These are phyloP conservation scores for Aspergillus carlsbadensis DNA, from an alignment of 495 filamentous ascomycete genomes.

Conservation along the genomic window DNA sequence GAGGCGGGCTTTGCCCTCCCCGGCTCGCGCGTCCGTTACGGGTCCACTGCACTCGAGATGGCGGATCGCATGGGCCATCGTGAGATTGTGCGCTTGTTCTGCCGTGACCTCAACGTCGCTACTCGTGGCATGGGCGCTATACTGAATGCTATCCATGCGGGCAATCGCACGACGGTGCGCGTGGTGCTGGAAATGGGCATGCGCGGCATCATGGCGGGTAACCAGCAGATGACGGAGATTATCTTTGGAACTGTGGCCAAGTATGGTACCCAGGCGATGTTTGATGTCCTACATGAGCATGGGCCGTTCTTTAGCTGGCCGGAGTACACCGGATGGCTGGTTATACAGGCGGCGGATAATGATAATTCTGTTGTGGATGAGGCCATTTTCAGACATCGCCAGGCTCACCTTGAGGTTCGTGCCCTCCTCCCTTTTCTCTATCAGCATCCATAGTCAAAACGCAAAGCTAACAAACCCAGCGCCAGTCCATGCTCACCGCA, in stretches of 20 bases:
- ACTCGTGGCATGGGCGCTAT: background rate
- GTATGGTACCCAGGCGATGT: background rate
- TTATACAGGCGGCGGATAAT: too few species aligned
- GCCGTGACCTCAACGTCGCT: background rate
- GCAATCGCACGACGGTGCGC: background rate
- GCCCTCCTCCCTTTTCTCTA: too few species aligned
- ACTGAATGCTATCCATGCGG: background rate
- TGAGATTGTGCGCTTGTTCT: background rate
- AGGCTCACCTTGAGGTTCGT: too few species aligned
- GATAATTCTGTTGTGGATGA: too few species aligned
- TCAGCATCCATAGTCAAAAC: too few species aligned
- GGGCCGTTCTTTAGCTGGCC: conserved; percentile 1
- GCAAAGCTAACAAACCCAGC: too few species aligned
- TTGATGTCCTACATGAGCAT: background rate
- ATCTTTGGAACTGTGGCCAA: background rate
- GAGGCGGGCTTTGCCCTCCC: background rate
- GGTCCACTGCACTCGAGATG: background rate
- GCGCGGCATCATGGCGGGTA: background rate
- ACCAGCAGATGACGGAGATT: background rate
- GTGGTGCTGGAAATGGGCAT: background rate
- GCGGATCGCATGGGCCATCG: background rate
- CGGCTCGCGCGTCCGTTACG: background rate
- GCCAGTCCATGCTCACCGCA: too few species aligned
- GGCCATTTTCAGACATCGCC: too few species aligned
- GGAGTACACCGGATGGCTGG: background rate